Evolutionary conservation across 371 early-diverging fungal genomes (phyloP), one percentile per base, ranked within the genome.

Genomic region (Mortierella sp.): DNA sequence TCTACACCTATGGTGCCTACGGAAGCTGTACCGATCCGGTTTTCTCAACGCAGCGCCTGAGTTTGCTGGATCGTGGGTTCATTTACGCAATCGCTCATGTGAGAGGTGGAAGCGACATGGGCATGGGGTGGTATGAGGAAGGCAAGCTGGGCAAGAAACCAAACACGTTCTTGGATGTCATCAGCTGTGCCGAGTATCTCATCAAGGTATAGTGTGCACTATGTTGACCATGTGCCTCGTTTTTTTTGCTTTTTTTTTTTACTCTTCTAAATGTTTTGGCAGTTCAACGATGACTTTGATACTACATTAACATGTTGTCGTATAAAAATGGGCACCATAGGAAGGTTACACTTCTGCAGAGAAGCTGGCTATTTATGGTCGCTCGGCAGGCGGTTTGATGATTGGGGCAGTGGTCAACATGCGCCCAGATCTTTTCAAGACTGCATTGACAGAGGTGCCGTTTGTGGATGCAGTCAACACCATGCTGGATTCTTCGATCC

Each of bases 1-100:
- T 92, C 16, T 91, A 92, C 78, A 88, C 88, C 1, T 93, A 93
- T 83, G 93, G 91, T 14, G 91, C 93, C 3, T 92, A 93, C 82
- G 93, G 93, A 5, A 78, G 78, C 18, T 92, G 88, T 71, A 84
- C 87, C 44, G 89, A 89, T 73, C 92, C 93, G 5, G 89, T 89
- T 14, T 93, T 93, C 73, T 89, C 89, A 16, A 71, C 91, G 0
- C 83, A 87, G 21, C 79, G 93, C 4, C 70, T 93, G 65, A 90
- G 89, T 12, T 77, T 93, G 8, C 79, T 93, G 70, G 93, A 92
- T 74, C 88, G 90, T 8, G 93, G 93, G n/a, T 92, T 93, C 74
- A 79, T 93, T n/a, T 93, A 91, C 79, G 93, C 92, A 6, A 88
- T 93, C 4, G 93, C 93, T 3, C 93, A 93, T 83, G 89, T 92